Base-by-base conservation (phyloP, 129 eudicot genomes). In the sunflower (Helianthus annuus) region DNA sequence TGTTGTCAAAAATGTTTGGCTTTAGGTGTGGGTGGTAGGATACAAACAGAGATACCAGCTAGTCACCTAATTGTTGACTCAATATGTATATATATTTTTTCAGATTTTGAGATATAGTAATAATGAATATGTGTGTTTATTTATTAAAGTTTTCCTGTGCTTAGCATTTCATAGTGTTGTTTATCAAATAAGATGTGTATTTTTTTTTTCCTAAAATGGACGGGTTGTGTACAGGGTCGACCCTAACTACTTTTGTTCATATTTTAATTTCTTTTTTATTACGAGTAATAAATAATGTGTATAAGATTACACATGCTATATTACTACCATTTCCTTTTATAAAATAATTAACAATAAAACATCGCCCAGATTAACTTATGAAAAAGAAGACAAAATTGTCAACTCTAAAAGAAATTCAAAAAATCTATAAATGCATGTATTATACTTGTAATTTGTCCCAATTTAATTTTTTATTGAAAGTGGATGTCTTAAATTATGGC, bases 21-120 rank as follows among this genome's bases (percentile, higher is more conserved):
- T 42, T 48, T 59, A 42, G 76, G 58, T 49, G 75, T 82, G 79
- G 78, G 64, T 56, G 83, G 76, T 66, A 68, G 74, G 76, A 55
- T 56, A 71, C 36, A 44, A 68, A 78, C 62, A 79, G 64, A 53
- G 61, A 73, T 54, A 53, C 83, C 78, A 78, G 32, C 74, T 72
- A 57, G 67, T 71, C 53, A 69, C 74, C 80, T 55, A 55, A 60
- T 38, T 68, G 13, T 68, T 57, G 69, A 66, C 70, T 73, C 69
- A 52, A 77, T 29, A 69, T 62, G 56, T 70, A 62, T 40, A 76
- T 76, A 68, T 19, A 19, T 68, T 36, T 27, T 75, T 67, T 66
- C 48, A 16, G 27, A 40, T 24, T 64, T 65, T 55, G 54, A 17
- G 60, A 58, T 57, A 69, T 48, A 32, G 58, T 46, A 56, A 15